phyloP scores from a whole-genome alignment of 2,329 filamentous ascomycete species.

The Fonsecaea monophora region DNA sequence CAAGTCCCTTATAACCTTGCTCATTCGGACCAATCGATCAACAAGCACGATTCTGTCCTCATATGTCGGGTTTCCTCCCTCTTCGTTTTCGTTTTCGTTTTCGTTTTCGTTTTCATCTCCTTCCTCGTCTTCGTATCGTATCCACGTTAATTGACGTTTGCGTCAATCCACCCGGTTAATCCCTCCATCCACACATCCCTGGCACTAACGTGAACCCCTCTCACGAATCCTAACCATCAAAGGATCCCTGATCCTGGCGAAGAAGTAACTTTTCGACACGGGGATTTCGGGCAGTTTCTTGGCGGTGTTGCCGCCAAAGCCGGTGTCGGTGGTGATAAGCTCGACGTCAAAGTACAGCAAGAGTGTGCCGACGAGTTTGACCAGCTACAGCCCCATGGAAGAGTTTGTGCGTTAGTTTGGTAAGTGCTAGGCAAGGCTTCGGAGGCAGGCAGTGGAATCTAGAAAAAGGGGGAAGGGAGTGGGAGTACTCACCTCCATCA shows the following conservation, averaged over 20 bases:
- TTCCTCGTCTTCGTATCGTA: not conserved
- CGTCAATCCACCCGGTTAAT: not conserved
- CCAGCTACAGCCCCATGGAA: not conserved
- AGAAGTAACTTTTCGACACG: not conserved
- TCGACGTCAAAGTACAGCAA: not conserved
- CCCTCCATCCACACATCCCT: not conserved
- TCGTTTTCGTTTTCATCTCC: too few species aligned
- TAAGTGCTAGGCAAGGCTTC: too few species aligned
- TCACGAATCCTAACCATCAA: not conserved
- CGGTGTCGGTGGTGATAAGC: not conserved
- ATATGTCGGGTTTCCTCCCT: too few species aligned
- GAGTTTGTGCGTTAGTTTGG: too few species aligned
- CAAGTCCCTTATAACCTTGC: too few species aligned
- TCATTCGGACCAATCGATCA: too few species aligned
- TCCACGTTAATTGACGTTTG: not conserved
- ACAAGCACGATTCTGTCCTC: too few species aligned
- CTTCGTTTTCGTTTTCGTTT: too few species aligned
- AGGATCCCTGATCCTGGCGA: not conserved
- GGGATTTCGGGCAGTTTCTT: slow-evolving; percentile 4
- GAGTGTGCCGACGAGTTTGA: not conserved
- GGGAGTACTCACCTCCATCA: slow-evolving; percentile 15
- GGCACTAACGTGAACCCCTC: not conserved
- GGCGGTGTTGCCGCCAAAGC: not conserved
- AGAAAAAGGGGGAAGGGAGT: not conserved
- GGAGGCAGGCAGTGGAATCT: not conserved